Conservation (phyloP, 352 stramenopile genomes). For the Pythium rishiriense region DNA sequence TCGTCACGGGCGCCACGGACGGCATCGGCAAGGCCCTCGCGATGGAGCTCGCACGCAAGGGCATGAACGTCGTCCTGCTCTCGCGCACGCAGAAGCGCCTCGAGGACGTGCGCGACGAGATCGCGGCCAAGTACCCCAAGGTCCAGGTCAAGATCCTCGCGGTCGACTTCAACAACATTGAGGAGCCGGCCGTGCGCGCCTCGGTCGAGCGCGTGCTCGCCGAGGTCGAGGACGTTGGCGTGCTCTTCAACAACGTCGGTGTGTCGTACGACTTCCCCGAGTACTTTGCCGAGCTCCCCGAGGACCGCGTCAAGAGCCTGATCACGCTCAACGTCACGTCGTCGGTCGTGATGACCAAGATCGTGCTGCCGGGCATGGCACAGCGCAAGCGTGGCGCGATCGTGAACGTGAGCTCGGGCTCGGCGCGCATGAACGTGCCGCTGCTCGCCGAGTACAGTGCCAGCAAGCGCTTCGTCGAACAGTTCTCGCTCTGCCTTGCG, state of each 20-base stretch:
- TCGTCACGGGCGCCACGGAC: slow-evolving; percentile 97
- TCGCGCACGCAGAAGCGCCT: slow-evolving; percentile 96
- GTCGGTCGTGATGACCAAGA: slow-evolving; percentile 80
- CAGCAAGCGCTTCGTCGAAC: slow-evolving; percentile 98
- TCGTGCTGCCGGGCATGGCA: slow-evolving; percentile 94
- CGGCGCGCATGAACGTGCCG: slow-evolving; percentile 94
- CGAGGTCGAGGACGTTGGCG: slow-evolving; percentile 92
- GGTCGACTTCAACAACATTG: slow-evolving; percentile 95
- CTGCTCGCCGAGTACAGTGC: slow-evolving; percentile 97
- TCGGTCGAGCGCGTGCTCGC: slow-evolving; percentile 52
- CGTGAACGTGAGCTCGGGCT: slow-evolving; percentile 97
- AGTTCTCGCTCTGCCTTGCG: slow-evolving; percentile 95
- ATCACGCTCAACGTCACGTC: slow-evolving; percentile 89
- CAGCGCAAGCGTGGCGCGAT: slow-evolving; percentile 94
- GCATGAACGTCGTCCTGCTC: slow-evolving; percentile 97
- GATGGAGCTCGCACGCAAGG: slow-evolving; percentile 96
- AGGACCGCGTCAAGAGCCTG: slow-evolving; percentile 91
- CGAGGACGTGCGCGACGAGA: slow-evolving; percentile 92
- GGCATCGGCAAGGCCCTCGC: slow-evolving; percentile 91
- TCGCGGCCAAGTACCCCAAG: slow-evolving; percentile 91
- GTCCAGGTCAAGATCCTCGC: slow-evolving; percentile 87
- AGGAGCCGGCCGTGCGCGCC: slow-evolving; percentile 63
- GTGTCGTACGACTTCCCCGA: slow-evolving; percentile 98
- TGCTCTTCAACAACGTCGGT: slow-evolving; percentile 99
- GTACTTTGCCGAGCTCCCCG: slow-evolving; percentile 97